Base-by-base conservation (phyloP, 192 early-diverging fungal genomes). In the Podila minutissima region DNA sequence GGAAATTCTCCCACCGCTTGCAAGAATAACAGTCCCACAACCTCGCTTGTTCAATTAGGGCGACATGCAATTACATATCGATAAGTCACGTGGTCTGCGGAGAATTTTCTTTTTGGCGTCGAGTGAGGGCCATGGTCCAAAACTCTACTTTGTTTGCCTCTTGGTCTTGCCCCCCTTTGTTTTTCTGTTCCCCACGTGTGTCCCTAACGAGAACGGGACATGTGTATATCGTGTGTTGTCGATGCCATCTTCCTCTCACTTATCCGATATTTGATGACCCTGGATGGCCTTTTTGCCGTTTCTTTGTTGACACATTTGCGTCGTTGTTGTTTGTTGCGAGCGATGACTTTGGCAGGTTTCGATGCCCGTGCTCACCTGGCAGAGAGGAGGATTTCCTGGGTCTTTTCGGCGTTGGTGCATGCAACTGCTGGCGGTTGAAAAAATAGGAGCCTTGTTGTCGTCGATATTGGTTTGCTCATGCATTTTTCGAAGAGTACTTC, bases 231-330 rank as follows among this genome's bases (percentile, higher is more conserved):
- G 7, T 35, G 33, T 7, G 0, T 35, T 35, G 38, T 41, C 38
- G 38, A 41, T 41, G 11, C 9, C 38, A 9, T 10, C n/a, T n/a
- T n/a, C n/a, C n/a, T n/a, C n/a, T n/a, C n/a, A n/a, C 38, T 41
- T 41, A 0, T 9, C 1, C 9, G 10, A 4, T 22, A 6, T 53
- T 17, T 26, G 53, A 55, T 55, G 53, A 55, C 53, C 53, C 53
- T 55, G 53, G 53, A 55, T 55, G 24, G 53, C 53, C 53, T 55
- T 55, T 55, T 55, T 24, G 53, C 53, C 53, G 53, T 55, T 55
- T 55, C 53, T 55, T 55, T 55, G 53, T 55, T 55, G 53, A 55
- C 50, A 37, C 10, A 37, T 46, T 1, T 46, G 41, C 12, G 53
- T 55, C 24, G n/a, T n/a, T n/a, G 53, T 24, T 55, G 6, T 46